Evolutionary conservation across 2,329 filamentous ascomycete genomes (phyloP).

Genomic region (Neonectria hederae): DNA sequence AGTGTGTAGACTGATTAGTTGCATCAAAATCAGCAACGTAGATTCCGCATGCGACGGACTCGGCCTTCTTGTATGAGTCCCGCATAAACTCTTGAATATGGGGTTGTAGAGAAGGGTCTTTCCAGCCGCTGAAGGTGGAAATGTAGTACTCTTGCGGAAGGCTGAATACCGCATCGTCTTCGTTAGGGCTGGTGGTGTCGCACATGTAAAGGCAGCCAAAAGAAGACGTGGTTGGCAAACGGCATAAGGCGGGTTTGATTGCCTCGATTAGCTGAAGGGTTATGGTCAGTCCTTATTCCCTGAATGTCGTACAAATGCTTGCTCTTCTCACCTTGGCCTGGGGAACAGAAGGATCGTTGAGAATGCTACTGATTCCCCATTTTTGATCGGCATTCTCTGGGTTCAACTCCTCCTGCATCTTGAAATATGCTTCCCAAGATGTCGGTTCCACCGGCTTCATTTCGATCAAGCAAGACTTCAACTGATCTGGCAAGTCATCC

Average conservation of each 20-base stretch:
- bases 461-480: not conserved
- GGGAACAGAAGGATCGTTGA: not conserved
- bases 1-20: not conserved
- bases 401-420: not conserved
- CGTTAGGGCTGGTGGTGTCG: not conserved
- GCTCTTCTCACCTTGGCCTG: not conserved
- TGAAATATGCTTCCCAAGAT: slow-evolving; percentile 7
- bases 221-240: slow-evolving; percentile 1
- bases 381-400: slow-evolving; percentile 5
- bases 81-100: not conserved
- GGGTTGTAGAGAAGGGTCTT: not conserved
- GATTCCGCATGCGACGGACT: slow-evolving; percentile 10
- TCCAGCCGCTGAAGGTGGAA: slow-evolving; percentile 7
- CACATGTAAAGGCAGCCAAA: slow-evolving; percentile 10
- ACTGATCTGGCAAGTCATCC: slow-evolving; percentile 3
- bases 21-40: slow-evolving; percentile 11
- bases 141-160: slow-evolving; percentile 13
- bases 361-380: slow-evolving; percentile 9
- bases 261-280: not conserved
- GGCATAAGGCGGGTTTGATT: slow-evolving; percentile 4
- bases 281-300: not conserved
- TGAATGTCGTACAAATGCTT: not conserved
- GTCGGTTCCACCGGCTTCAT: not conserved
- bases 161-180: slow-evolving; percentile 8
- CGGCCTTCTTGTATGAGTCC: not conserved